Evolutionary conservation across 306 rosid genomes (phyloP).

Genomic region (Vigna radiata): DNA sequence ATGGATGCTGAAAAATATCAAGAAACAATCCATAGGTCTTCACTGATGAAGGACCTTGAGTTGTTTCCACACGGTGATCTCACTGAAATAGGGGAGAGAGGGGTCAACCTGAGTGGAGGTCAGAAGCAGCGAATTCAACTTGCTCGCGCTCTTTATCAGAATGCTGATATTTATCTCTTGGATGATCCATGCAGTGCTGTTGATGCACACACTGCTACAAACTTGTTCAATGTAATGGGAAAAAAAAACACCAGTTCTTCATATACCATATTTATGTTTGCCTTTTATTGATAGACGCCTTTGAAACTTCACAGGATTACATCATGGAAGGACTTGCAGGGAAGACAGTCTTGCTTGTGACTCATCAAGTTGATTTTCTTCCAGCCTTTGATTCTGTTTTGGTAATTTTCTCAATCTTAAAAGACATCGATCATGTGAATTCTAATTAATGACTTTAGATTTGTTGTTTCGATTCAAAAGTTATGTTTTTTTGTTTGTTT

Average conservation of each 20-base stretch:
- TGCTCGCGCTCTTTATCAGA: constrained; percentile 87
- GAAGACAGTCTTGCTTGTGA: constrained; percentile 60
- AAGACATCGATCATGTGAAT: neutral
- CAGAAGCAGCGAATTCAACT: constrained; percentile 90
- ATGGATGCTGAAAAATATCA: constrained; percentile 52
- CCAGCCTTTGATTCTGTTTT: constrained; percentile 53
- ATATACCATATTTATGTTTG: neutral
- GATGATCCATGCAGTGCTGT: constrained; percentile 72
- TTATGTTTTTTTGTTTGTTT: neutral
- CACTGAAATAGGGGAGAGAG: constrained; percentile 64
- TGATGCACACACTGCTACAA: constrained; percentile 62
- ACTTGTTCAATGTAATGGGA: constrained; percentile 52
- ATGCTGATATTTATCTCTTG: constrained; percentile 66
- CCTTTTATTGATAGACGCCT: constrained; percentile 16
- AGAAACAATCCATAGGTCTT: constrained; percentile 52
- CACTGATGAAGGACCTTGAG: constrained; percentile 59
- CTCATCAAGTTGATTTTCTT: constrained; percentile 68
- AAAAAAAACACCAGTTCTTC: neutral
- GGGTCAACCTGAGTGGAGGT: constrained; percentile 74
- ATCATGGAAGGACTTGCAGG: constrained; percentile 51
- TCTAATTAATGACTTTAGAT: neutral
- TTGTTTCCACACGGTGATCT: constrained; percentile 59
- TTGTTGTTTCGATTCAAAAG: neutral
- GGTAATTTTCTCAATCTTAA: neutral
- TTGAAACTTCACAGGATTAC: constrained; percentile 49